Evolutionary conservation across 495 filamentous ascomycete species (phyloP).

Genomic region (Daldinia loculata): DNA sequence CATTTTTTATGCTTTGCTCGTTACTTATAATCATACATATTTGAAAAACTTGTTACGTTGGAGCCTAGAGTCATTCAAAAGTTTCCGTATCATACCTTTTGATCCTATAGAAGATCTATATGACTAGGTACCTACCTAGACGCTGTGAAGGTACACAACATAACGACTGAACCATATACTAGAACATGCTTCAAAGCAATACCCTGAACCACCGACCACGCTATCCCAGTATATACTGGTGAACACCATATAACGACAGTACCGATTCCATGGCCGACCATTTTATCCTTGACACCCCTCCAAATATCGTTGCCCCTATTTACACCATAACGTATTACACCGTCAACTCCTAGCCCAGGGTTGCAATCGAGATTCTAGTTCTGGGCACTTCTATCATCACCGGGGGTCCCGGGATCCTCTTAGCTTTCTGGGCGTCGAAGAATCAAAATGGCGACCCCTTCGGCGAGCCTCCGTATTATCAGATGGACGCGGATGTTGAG

Average conservation of each 20-base stretch:
- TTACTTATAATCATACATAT: no score
- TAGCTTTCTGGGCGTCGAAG: neutral
- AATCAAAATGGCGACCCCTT: neutral
- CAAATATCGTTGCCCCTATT: neutral
- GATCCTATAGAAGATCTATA: neutral
- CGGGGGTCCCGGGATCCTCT: neutral
- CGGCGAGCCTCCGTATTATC: no score
- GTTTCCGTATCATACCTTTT: neutral
- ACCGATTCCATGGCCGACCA: neutral
- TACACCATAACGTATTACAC: neutral
- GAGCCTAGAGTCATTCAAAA: neutral
- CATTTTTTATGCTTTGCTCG: no score
- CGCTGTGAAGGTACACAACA: constrained; percentile 4
- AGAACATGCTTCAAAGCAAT: neutral
- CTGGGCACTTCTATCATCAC: neutral
- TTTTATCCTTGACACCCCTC: neutral
- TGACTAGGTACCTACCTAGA: neutral
- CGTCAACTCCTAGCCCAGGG: neutral
- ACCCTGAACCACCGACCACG: neutral
- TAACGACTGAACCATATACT: neutral
- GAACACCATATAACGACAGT: neutral
- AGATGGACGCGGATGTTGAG: no score
- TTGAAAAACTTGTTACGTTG: neutral
- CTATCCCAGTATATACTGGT: neutral
- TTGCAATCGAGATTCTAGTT: neutral